A percentile compares a stretch with the other conserved stretches of the same genome.
These are phyloP conservation scores for Chalciporus sp. DNA, from an alignment of 1,284 basidiomycete genomes.

Conservation along the genomic window DNA sequence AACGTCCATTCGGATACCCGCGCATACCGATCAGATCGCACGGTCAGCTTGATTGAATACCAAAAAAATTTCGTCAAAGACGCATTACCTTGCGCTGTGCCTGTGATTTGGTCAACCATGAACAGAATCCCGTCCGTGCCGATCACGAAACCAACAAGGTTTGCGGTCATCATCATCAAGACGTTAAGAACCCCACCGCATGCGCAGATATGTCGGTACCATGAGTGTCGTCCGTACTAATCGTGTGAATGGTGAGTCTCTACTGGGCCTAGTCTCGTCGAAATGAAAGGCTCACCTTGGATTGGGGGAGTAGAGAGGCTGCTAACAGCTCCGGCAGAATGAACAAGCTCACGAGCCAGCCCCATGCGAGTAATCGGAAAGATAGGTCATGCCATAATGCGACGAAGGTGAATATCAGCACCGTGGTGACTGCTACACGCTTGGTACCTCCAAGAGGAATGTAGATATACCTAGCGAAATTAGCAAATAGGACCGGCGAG, in stretches of 20 bases:
- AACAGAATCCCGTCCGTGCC: slow-evolving; percentile 83
- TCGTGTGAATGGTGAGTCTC: slow-evolving; percentile 11
- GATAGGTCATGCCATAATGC: slow-evolving; percentile 98
- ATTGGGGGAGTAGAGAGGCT: slow-evolving; percentile 57
- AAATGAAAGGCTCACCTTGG: slow-evolving; percentile 55
- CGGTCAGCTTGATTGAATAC: neutral
- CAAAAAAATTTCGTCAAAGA: neutral
- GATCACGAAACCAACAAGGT: slow-evolving; percentile 94
- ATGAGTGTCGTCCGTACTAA: slow-evolving; percentile 68
- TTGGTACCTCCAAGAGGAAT: slow-evolving; percentile 86
- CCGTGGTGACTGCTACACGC: slow-evolving; percentile 66
- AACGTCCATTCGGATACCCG: neutral
- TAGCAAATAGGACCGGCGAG: neutral
- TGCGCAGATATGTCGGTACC: slow-evolving; percentile 90
- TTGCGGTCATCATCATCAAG: slow-evolving; percentile 90
- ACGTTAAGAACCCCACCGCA: slow-evolving; percentile 86
- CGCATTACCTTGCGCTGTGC: slow-evolving; percentile 62
- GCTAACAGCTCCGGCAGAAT: slow-evolving; percentile 85
- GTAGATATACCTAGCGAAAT: slow-evolving; percentile 81
- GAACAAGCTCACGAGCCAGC: slow-evolving; percentile 93
- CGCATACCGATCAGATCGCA: neutral
- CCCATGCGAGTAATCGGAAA: slow-evolving; percentile 90
- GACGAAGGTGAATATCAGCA: slow-evolving; percentile 96
- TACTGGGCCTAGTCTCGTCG: neutral
- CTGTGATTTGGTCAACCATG: slow-evolving; percentile 68